These are phyloP conservation scores for Solanum verrucosum DNA, from an alignment of 257 asterid genomes.

Conservation along the genomic window DNA sequence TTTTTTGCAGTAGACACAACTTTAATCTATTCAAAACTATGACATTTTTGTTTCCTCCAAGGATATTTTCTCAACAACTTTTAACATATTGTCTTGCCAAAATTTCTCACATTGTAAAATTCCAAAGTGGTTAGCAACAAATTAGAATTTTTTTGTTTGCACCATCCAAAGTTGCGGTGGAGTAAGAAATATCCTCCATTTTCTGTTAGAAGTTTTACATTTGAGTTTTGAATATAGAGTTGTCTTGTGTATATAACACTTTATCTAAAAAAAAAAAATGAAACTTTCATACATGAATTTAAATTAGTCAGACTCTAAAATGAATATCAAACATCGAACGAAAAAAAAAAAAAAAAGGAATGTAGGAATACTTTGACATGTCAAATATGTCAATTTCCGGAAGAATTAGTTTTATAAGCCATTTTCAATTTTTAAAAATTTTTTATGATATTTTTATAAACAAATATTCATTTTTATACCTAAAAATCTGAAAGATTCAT, in stretches of 20 bases:
- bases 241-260: fast-evolving
- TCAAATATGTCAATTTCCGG: not conserved
- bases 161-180: not conserved
- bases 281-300: fast-evolving
- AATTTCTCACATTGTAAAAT: not conserved
- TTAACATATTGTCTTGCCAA: not conserved
- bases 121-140: not conserved
- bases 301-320: not conserved
- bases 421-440: not conserved
- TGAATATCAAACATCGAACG: fast-evolving
- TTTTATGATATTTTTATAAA: too few relatives aligned
- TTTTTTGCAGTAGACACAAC: not conserved
- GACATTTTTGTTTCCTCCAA: not conserved
- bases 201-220: not conserved
- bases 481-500: not conserved
- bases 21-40: not conserved
- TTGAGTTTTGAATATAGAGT: not conserved
- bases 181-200: not conserved
- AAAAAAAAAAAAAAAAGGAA: not conserved
- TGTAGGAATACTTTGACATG: not conserved
- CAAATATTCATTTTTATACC: not conserved
- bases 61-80: not conserved
- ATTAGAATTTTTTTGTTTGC: too few relatives aligned
- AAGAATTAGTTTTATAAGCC: not conserved
- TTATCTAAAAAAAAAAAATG: not conserved